These are phyloP conservation scores for Syncephalis plumigaleata DNA, from an alignment of 371 early-diverging fungal genomes.

Conservation along the genomic window DNA sequence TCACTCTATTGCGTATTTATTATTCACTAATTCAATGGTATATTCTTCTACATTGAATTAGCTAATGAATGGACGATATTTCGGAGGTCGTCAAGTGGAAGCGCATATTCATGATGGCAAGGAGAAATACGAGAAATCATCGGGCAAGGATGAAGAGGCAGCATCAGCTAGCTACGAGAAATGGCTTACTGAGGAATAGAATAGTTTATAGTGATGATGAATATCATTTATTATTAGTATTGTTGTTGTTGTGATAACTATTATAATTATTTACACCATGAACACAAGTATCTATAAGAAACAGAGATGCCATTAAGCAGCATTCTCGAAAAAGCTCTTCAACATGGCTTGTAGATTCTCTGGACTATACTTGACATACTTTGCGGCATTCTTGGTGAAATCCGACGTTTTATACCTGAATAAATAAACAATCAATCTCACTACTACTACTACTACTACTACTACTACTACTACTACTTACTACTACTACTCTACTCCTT, in stretches of 20 bases:
- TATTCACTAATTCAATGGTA: not conserved
- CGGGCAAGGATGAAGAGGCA: too few species aligned
- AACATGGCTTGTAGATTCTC: constrained; percentile 40
- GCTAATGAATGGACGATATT: constrained; percentile 81
- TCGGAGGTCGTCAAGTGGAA: constrained; percentile 66
- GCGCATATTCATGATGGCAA: constrained; percentile 73
- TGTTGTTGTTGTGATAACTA: too few species aligned
- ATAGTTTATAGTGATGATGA: too few species aligned
- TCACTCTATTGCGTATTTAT: not conserved
- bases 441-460: too few species aligned
- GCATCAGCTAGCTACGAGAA: too few species aligned
- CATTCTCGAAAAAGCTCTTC: constrained; percentile 40
- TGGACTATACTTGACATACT: constrained; percentile 66
- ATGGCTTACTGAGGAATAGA: too few species aligned
- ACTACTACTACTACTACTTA: too few species aligned
- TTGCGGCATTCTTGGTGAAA: constrained; percentile 60
- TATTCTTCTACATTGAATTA: too few species aligned
- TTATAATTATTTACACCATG: too few species aligned
- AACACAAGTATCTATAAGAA: too few species aligned
- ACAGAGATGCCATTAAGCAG: constrained; percentile 2
- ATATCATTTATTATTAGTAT: too few species aligned
- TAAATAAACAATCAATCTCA: not conserved
- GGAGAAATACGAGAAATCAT: constrained; percentile 26
- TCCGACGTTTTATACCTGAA: constrained; percentile 32
- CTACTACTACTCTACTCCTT: too few species aligned